A percentile compares a stretch with the other conserved stretches of the same genome.
These are phyloP conservation scores for Lumnitzera littorea DNA, from an alignment of 345 rosid species.

Conservation along the genomic window DNA sequence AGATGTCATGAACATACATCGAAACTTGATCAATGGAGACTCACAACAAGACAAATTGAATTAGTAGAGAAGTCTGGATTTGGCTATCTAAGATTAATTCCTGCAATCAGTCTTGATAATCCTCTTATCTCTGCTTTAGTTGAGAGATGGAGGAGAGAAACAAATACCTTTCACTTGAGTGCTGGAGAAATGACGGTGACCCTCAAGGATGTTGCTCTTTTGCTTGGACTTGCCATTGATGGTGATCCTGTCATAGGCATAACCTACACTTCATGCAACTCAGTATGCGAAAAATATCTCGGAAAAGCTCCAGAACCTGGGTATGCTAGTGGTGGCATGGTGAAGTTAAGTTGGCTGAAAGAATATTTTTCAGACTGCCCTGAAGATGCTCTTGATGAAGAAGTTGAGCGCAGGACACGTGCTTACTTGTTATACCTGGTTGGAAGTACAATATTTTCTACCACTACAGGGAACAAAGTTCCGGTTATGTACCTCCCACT, in stretches of 20 bases:
- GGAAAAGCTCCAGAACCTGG: constrained; percentile 63
- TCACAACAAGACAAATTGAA: constrained; percentile 58
- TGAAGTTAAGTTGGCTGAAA: constrained; percentile 93
- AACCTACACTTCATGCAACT: constrained; percentile 69
- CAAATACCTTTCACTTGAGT: constrained; percentile 84
- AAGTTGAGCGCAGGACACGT: constrained; percentile 60
- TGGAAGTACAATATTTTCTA: constrained; percentile 91
- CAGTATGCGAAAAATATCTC: constrained; percentile 59
- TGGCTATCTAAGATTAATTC: constrained; percentile 75
- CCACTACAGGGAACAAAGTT: constrained; percentile 94
- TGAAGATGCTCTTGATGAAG: constrained; percentile 49
- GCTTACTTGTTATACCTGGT: constrained; percentile 89
- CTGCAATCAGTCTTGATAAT: constrained; percentile 89
- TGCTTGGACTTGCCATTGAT: constrained; percentile 80
- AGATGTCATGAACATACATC: constrained; percentile 98
- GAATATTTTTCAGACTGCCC: constrained; percentile 73
- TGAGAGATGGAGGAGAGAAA: constrained; percentile 96
- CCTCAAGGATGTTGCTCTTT: constrained; percentile 66
- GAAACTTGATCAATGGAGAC: constrained; percentile 84
- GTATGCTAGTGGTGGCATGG: constrained; percentile 98
- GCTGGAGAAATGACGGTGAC: constrained; percentile 93
- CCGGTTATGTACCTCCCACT: constrained; percentile 97
- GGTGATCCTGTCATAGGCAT: constrained; percentile 89
- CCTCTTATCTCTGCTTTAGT: constrained; percentile 90
- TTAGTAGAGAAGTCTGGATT: constrained; percentile 89